Evolutionary conservation across 129 eudicot species (phyloP).

Genomic region (Lactuca saligna): DNA sequence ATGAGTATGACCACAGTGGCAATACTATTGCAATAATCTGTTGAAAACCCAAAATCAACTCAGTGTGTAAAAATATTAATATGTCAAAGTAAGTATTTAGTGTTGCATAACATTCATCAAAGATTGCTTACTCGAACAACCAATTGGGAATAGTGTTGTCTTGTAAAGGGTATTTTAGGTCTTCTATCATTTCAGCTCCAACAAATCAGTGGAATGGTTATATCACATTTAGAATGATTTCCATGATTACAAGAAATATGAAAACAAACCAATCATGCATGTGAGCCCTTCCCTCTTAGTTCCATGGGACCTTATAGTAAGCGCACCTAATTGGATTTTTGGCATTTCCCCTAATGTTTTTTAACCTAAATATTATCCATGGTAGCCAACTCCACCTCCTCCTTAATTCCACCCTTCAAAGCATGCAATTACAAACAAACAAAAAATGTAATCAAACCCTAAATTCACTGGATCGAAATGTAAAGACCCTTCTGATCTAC

Average conservation of each 20-base stretch:
- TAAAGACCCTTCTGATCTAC: too few species aligned
- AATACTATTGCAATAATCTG: constrained; percentile 59
- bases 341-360: constrained; percentile 59
- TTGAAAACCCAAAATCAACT: constrained; percentile 14
- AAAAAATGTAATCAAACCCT: too few species aligned
- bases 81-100: background rate
- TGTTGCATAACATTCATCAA: background rate
- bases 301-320: constrained; percentile 74
- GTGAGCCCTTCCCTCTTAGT: too few species aligned
- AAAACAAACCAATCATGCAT: too few species aligned
- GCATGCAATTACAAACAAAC: too few species aligned
- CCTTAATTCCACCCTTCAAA: too few species aligned
- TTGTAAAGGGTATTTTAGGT: constrained; percentile 73
- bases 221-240: background rate
- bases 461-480: too few species aligned
- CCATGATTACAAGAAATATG: too few species aligned
- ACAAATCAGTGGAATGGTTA: constrained; percentile 92
- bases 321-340: constrained; percentile 79
- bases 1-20: constrained; percentile 53
- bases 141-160: constrained; percentile 76
- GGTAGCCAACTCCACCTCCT: background rate
- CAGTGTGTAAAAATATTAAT: background rate
- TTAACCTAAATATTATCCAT: constrained; percentile 18
- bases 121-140: constrained; percentile 69
- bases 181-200: constrained; percentile 69